These are phyloP conservation scores for Aspergillus ostianus DNA, from an alignment of 495 filamentous ascomycete genomes.

Conservation along the genomic window DNA sequence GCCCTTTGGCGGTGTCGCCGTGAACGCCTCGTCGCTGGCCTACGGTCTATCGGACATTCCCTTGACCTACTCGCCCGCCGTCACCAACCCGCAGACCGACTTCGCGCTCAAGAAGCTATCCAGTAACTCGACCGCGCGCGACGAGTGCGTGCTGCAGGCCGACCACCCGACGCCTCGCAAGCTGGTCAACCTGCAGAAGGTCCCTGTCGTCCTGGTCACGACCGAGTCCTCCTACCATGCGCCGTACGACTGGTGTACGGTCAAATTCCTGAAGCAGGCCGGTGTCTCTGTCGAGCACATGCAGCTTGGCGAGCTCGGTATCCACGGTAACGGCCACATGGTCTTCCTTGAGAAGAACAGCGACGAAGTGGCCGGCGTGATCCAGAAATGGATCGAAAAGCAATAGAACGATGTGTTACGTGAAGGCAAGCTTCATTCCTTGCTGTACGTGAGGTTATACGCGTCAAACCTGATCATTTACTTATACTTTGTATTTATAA, in stretches of 20 bases:
- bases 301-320: conserved; percentile 43
- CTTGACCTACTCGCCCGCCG: conserved; percentile 48
- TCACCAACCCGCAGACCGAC: conserved; percentile 24
- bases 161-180: conserved; percentile 40
- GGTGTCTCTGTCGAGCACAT: conserved; percentile 47
- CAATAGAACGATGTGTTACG: neutral
- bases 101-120: conserved; percentile 27
- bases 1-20: conserved; percentile 42
- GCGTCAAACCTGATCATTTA: no score
- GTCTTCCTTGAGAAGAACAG: conserved; percentile 62
- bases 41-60: conserved; percentile 52
- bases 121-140: conserved; percentile 19
- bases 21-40: conserved; percentile 22
- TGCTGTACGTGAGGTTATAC: no score
- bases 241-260: conserved; percentile 56
- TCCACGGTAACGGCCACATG: conserved; percentile 59
- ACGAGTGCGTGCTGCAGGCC: conserved; percentile 45
- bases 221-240: conserved; percentile 55
- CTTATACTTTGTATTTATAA: neutral
- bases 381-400: conserved; percentile 42
- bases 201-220: conserved; percentile 50
- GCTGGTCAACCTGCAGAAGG: conserved; percentile 46
- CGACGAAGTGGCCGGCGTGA: conserved; percentile 40
- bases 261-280: conserved; percentile 54
- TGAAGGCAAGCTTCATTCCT: no score